A percentile compares a stretch with the other conserved stretches of the same genome.
phyloP scores from a whole-genome alignment of 768 basidiomycete genomes.

The Cantharellus anzutake region DNA sequence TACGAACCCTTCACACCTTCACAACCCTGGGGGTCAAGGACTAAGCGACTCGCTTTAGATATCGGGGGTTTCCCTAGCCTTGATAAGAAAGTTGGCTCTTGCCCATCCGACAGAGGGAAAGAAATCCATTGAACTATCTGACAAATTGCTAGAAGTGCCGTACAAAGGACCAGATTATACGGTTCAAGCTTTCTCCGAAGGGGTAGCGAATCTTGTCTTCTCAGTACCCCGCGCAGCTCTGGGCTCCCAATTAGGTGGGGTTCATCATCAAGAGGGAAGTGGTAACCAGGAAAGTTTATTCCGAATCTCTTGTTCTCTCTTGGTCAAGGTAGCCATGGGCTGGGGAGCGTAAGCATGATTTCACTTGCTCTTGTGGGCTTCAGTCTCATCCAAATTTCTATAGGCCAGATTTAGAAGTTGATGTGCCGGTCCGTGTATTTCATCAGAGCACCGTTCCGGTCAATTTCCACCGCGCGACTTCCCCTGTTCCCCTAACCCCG shows the following conservation, averaged over 20 bases:
- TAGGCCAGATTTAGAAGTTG: neutral
- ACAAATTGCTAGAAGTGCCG: slow-evolving; percentile 45
- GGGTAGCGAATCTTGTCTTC: slow-evolving; percentile 60
- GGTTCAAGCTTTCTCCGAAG: slow-evolving; percentile 53
- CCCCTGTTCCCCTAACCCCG: neutral
- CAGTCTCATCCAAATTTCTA: neutral
- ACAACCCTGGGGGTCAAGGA: neutral
- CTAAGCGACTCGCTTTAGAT: slow-evolving; percentile 28
- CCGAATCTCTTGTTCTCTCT: slow-evolving; percentile 45
- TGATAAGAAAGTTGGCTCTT: slow-evolving; percentile 42
- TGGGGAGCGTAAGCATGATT: slow-evolving; percentile 36
- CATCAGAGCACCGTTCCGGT: neutral
- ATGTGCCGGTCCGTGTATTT: neutral
- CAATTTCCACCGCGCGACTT: neutral
- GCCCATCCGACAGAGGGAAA: slow-evolving; percentile 22
- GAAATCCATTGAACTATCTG: slow-evolving; percentile 38
- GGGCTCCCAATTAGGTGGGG: slow-evolving; percentile 41
- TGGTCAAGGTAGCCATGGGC: slow-evolving; percentile 50
- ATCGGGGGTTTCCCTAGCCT: slow-evolving; percentile 38
- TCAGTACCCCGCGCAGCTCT: slow-evolving; percentile 53
- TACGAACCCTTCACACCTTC: slow-evolving; percentile 13
- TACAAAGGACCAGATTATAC: slow-evolving; percentile 61
- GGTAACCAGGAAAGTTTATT: slow-evolving; percentile 27
- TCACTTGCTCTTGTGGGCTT: neutral
- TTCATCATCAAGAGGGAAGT: slow-evolving; percentile 31